Evolutionary conservation across 2,329 filamentous ascomycete species (phyloP).

Genomic region (Colletotrichum musicola): DNA sequence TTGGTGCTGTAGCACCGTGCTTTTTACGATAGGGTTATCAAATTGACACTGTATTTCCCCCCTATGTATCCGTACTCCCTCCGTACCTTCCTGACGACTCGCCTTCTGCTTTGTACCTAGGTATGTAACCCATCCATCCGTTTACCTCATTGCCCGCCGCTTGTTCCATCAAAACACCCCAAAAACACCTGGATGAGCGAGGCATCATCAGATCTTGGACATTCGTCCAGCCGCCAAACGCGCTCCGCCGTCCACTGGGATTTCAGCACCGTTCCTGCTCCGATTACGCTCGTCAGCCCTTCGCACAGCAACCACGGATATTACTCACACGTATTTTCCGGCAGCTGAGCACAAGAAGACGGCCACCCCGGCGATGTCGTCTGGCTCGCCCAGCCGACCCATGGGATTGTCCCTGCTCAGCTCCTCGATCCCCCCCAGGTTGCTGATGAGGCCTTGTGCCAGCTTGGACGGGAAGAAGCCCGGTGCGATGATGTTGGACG

Average conservation of each 20-base stretch:
- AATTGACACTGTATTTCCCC: no score
- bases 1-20: no score
- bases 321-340: conserved; percentile 60
- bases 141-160: no score
- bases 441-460: conserved; percentile 73
- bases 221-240: conserved; percentile 46
- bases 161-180: no score
- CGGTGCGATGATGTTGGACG: conserved; percentile 76
- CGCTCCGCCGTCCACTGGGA: conserved; percentile 50
- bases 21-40: no score
- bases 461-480: conserved; percentile 79
- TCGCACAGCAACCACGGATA: background rate
- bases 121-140: no score
- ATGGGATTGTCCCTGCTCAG: conserved; percentile 66
- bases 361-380: conserved; percentile 71
- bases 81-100: no score
- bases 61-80: no score
- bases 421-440: conserved; percentile 67
- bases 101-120: no score
- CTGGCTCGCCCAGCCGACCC: conserved; percentile 65
- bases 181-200: background rate
- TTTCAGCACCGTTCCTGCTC: conserved; percentile 51
- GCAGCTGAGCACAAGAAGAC: conserved; percentile 68
- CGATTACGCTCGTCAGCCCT: conserved; percentile 12
- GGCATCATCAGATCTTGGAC: conserved; percentile 43